phyloP scores from a whole-genome alignment of 116 monocot species.

The Phalaenopsis hybrid region DNA sequence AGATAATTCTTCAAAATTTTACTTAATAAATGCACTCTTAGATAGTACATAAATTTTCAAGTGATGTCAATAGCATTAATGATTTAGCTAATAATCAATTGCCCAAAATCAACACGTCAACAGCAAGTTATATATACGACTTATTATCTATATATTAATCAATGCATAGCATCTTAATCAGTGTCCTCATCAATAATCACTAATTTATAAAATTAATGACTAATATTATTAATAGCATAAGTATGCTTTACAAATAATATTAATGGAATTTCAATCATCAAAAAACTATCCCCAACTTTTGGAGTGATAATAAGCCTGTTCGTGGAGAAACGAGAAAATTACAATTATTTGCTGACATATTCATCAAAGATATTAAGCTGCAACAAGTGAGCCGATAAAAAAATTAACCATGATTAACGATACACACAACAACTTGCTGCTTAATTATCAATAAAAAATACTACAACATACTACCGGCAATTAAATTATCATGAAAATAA shows the following conservation, averaged over 20 bases:
- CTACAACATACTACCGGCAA: neutral
- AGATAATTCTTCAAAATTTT: neutral
- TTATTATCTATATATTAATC: too few relatives aligned
- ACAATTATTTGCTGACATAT: neutral
- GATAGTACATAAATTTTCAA: neutral
- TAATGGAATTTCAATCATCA: too few relatives aligned
- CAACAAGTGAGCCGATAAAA: neutral
- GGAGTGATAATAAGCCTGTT: neutral
- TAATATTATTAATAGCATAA: neutral
- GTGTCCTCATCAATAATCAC: neutral
- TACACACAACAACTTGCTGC: neutral
- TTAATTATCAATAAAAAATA: neutral
- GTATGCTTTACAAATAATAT: neutral
- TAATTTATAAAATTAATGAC: neutral
- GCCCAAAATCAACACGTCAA: too few relatives aligned
- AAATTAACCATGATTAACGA: too few relatives aligned
- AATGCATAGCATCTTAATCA: too few relatives aligned
- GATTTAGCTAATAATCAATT: too few relatives aligned
- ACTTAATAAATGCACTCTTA: neutral
- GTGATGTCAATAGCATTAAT: neutral
- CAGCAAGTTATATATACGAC: too few relatives aligned
- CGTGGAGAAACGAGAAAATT: neutral
- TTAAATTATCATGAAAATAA: neutral
- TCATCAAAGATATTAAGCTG: neutral
- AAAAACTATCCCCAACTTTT: neutral